Evolutionary conservation across 306 rosid genomes (phyloP), one percentile per base, ranked within the genome.

Genomic region (Vicia sativa): DNA sequence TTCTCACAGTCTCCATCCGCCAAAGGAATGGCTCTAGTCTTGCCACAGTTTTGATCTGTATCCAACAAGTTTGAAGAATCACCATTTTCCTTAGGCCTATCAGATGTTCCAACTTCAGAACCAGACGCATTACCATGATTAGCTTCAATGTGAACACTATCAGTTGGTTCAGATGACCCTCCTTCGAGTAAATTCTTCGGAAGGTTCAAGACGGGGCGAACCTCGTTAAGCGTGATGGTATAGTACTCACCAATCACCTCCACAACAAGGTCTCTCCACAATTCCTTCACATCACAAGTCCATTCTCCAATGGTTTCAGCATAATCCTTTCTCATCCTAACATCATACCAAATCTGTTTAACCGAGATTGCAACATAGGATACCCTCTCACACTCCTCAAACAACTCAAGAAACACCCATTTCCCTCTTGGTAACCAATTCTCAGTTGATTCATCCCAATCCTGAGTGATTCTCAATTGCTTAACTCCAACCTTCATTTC

Each of bases 271-370:
- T 61, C 83, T 75, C 78, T 80, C 99, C 96, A 93, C 77, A 83
- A 61, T 11, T 88, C 77, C 21, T 78, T 85, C 76, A n/a, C 61
- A 9, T 67, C 72, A 72, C 76, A 81, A 62, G 90, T 82, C 97
- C 99, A 93, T 49, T 93, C 90, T 55, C 65, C 65, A 34, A 86
- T 71, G 61, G 84, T 69, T 56, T 74, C 74, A 37, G 23, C 14
- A 65, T 88, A 93, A 25, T 62, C 88, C 9, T 74, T 35, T 50
- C 76, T 83, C 3, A 53, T 65, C 48, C 89, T 77, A 64, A 83
- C 46, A 15, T 88, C 99, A 76, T 86, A 93, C 97, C 96, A 93
- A 34, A 93, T 65, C 62, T 93, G 99, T 91, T 83, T 86, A 25
- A 80, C 35, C 0, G 99, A 93, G 31, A 83, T 85, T 3, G 85